phyloP scores from a whole-genome alignment of 768 basidiomycete genomes.

The Boletellus ananiceps region DNA sequence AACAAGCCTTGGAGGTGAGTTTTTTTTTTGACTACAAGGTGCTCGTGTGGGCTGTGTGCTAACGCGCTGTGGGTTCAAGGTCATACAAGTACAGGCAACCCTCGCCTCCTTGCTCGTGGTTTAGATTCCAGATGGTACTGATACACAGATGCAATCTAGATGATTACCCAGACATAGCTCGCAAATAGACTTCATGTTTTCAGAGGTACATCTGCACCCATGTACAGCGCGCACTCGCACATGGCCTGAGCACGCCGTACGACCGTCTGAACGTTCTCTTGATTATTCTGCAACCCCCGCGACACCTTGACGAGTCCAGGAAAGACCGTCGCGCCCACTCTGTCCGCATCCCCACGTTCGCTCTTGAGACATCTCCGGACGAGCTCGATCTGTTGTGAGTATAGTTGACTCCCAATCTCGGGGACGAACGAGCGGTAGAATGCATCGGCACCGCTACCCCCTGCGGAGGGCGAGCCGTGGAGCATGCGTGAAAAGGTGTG shows the following conservation, averaged over 20 bases:
- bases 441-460: conserved; percentile 50
- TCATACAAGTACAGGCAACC: conserved; percentile 81
- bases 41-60: conserved; percentile 1
- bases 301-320: conserved; percentile 84
- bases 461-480: conserved; percentile 56
- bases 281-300: conserved; percentile 30
- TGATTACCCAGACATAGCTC: conserved; percentile 4
- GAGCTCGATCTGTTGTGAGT: conserved; percentile 76
- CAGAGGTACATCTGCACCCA: conserved; percentile 1
- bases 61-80: conserved; percentile 37
- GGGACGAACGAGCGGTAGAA: conserved; percentile 88
- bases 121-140: conserved; percentile 33
- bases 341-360: conserved; percentile 67
- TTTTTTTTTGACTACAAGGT: neutral
- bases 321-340: conserved; percentile 82
- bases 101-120: conserved; percentile 74
- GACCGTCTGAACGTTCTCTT: conserved; percentile 61
- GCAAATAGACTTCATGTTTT: conserved; percentile 1
- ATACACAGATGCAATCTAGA: conserved; percentile 24
- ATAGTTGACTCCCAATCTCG: conserved; percentile 70
- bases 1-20: conserved; percentile 82
- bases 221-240: conserved; percentile 72
- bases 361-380: conserved; percentile 76
- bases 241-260: conserved; percentile 83
- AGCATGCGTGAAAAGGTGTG: conserved; percentile 84